Percentiles rank a stretch among this genome's conserved stretches.
Conservation (phyloP, 495 filamentous ascomycete species). For the Trichocladium antarcticum region DNA sequence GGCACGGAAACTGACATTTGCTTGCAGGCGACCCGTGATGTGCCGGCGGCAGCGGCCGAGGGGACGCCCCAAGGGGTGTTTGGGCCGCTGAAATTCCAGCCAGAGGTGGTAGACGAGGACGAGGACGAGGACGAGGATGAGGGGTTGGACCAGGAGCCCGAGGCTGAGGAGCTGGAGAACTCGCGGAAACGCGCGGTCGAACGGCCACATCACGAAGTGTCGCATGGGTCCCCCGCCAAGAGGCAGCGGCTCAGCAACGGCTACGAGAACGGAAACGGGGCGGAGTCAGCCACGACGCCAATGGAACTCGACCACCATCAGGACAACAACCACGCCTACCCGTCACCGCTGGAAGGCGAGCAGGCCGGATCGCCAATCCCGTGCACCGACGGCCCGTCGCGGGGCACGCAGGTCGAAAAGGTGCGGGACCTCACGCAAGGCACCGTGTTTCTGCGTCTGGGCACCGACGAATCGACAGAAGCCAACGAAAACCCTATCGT, state of each 20-base stretch:
- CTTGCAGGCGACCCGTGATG: constrained; percentile 38
- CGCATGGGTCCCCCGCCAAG: constrained; percentile 44
- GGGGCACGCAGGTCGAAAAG: constrained; percentile 63
- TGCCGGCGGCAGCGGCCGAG: constrained; percentile 31
- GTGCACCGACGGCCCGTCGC: constrained; percentile 52
- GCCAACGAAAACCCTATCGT: constrained; percentile 44
- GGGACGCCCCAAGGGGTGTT: constrained; percentile 37
- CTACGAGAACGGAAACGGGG: constrained; percentile 53
- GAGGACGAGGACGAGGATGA: constrained; percentile 23
- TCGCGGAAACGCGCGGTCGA: constrained; percentile 41
- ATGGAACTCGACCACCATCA: constrained; percentile 47
- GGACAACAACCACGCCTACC: constrained; percentile 45
- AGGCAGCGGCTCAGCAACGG: constrained; percentile 48
- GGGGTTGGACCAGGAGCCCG: constrained; percentile 24
- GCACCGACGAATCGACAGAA: constrained; percentile 46
- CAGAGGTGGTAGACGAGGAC: constrained; percentile 22
- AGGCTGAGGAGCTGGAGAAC: constrained; percentile 35
- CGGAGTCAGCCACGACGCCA: constrained; percentile 46
- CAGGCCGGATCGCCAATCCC: constrained; percentile 45
- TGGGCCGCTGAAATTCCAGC: constrained; percentile 35
- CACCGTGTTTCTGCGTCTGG: constrained; percentile 53
- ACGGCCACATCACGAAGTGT: constrained; percentile 33
- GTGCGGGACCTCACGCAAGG: constrained; percentile 49
- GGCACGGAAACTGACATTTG: constrained; percentile 38
- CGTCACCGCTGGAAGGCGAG: constrained; percentile 45